Conservation (phyloP, 1,139 yeast genomes). For the Lodderomyces theae region DNA sequence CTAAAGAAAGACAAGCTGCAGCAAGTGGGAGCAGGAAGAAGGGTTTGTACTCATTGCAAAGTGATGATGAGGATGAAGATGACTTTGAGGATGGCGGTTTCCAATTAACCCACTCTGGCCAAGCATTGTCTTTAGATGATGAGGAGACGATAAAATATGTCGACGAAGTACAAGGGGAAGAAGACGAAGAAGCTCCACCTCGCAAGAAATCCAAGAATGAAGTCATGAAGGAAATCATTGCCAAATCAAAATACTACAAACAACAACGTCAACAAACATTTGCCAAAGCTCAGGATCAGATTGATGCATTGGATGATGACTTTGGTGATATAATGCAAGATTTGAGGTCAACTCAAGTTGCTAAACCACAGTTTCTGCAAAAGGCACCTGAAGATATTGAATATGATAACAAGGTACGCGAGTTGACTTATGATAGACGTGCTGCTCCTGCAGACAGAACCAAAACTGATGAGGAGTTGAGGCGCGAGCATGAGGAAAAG, state of each 20-base stretch:
- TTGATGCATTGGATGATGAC: conserved; percentile 74
- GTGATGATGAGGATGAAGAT: conserved; percentile 54
- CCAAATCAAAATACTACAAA: conserved; percentile 88
- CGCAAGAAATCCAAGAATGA: conserved; percentile 87
- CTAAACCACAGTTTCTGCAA: conserved; percentile 22
- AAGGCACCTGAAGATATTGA: conserved; percentile 50
- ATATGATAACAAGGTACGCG: conserved; percentile 77
- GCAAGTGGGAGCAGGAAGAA: conserved; percentile 32
- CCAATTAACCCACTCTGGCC: conserved; percentile 76
- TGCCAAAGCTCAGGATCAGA: conserved; percentile 65
- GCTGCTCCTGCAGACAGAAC: conserved; percentile 97
- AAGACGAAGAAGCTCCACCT: conserved; percentile 33
- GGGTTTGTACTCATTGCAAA: conserved; percentile 60
- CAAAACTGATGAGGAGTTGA: conserved; percentile 84
- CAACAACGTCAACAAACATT: conserved; percentile 82
- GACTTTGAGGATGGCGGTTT: conserved; percentile 37
- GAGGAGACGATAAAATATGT: conserved; percentile 35
- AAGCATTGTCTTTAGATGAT: conserved; percentile 52
- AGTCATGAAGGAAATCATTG: conserved; percentile 95
- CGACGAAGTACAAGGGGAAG: conserved; percentile 28
- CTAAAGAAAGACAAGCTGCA: conserved; percentile 74
- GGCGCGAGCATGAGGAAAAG: conserved; percentile 64
- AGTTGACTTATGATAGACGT: conserved; percentile 77
- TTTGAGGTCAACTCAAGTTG: conserved; percentile 38
- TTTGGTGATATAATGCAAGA: conserved; percentile 68